Conservation (phyloP, 2,329 filamentous ascomycete genomes). For the Aspergillus ruber region DNA sequence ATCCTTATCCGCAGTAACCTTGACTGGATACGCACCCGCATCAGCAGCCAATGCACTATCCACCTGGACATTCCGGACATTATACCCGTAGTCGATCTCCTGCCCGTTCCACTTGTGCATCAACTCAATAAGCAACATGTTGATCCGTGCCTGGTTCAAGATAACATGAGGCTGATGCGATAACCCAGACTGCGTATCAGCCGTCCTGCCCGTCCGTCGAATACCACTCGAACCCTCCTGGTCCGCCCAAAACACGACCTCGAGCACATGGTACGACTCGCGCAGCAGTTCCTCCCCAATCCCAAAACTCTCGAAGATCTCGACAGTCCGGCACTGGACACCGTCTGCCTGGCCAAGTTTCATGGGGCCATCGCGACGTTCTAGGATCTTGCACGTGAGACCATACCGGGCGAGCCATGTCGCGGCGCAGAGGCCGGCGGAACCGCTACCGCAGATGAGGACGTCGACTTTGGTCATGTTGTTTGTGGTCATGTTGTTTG, state of each 20-base stretch:
- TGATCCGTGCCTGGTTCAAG: conserved; percentile 51
- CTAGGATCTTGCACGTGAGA: conserved; percentile 53
- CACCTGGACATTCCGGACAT: conserved; percentile 47
- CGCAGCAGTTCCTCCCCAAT: conserved; percentile 49
- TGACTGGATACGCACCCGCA: conserved; percentile 39
- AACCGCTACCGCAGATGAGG: conserved; percentile 56
- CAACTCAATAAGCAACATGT: conserved; percentile 47
- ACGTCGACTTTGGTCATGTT: conserved; percentile 40
- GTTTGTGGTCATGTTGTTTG: conserved; percentile 1
- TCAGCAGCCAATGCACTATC: conserved; percentile 37
- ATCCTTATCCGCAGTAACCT: conserved; percentile 37
- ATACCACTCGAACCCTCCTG: conserved; percentile 35
- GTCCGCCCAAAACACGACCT: conserved; percentile 53
- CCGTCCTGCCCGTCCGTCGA: conserved; percentile 41
- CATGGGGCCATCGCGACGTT: conserved; percentile 51
- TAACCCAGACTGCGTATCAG: conserved; percentile 50
- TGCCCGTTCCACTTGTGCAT: conserved; percentile 41
- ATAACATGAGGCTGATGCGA: conserved; percentile 53
- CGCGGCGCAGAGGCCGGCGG: conserved; percentile 56
- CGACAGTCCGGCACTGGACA: conserved; percentile 55
- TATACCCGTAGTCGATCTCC: conserved; percentile 51
- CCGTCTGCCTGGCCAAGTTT: conserved; percentile 58
- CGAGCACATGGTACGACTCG: conserved; percentile 53
- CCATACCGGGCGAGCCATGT: conserved; percentile 55
- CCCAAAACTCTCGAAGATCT: conserved; percentile 56